These are phyloP conservation scores for Wickerhamiella spandovensis DNA, from an alignment of 805 yeast species.

Conservation along the genomic window DNA sequence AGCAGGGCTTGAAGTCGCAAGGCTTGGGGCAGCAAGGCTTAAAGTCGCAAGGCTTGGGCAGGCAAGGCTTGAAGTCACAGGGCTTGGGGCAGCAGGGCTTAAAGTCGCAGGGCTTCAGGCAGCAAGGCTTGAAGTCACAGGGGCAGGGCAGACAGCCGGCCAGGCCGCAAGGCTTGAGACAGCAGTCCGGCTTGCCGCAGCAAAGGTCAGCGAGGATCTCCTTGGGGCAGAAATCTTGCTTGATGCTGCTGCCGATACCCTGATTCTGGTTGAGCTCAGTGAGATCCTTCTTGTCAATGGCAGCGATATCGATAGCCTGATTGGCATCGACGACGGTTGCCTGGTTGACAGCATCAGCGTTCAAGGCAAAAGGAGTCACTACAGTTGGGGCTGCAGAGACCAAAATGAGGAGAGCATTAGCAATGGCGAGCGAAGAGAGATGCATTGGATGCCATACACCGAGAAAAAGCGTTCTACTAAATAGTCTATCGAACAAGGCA, in stretches of 20 bases:
- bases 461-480: background rate
- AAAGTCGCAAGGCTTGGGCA: background rate
- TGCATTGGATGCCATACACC: slow-evolving; percentile 3
- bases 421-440: background rate
- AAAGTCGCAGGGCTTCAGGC: background rate
- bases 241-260: background rate
- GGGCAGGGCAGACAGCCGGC: background rate
- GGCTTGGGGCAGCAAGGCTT: background rate
- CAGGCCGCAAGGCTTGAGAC: background rate
- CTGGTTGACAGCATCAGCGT: background rate
- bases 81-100: background rate
- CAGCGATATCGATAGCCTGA: background rate
- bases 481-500: background rate
- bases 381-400: background rate
- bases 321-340: background rate
- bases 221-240: background rate
- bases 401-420: background rate
- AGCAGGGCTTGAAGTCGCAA: background rate
- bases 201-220: background rate
- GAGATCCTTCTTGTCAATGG: background rate
- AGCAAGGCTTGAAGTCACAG: background rate
- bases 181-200: background rate
- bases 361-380: slow-evolving; percentile 2
- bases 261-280: background rate
- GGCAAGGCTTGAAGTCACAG: background rate